Evolutionary conservation across 1,284 basidiomycete genomes (phyloP).

Genomic region (Inonotus obliquus): DNA sequence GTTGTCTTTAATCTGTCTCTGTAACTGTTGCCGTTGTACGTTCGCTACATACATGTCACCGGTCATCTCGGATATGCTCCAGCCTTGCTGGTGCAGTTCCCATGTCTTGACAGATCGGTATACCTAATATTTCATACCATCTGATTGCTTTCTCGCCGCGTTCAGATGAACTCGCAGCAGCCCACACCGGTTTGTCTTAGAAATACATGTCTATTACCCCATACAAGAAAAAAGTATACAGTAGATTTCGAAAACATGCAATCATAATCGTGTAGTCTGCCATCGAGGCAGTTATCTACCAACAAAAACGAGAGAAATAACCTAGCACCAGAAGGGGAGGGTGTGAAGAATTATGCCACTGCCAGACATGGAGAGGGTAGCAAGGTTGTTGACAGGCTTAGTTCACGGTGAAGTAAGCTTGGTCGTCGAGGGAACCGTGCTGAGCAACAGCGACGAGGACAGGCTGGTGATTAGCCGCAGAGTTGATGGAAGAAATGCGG

Average conservation of each 20-base stretch:
- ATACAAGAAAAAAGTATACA: neutral
- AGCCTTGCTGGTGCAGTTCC: neutral
- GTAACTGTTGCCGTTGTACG: neutral
- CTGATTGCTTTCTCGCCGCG: no score
- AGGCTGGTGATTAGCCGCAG: conserved; percentile 61
- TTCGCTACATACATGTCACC: no score
- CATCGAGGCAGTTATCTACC: neutral
- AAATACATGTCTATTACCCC: neutral
- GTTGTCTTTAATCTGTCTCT: neutral
- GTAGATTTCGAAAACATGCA: neutral
- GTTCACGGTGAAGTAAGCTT: conserved; percentile 51
- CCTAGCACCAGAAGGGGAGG: neutral
- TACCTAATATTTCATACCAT: no score
- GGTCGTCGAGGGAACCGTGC: conserved; percentile 59
- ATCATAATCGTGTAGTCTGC: neutral
- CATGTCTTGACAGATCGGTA: neutral
- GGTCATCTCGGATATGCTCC: neutral
- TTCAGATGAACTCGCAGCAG: neutral
- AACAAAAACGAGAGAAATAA: neutral
- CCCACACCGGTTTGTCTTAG: neutral
- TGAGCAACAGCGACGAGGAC: conserved; percentile 48
- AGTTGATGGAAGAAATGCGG: conserved; percentile 47
- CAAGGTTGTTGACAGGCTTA: neutral
- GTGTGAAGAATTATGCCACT: neutral
- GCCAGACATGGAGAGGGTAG: neutral